These are phyloP conservation scores for Lonicera japonica DNA, from an alignment of 129 eudicot species.

Conservation along the genomic window DNA sequence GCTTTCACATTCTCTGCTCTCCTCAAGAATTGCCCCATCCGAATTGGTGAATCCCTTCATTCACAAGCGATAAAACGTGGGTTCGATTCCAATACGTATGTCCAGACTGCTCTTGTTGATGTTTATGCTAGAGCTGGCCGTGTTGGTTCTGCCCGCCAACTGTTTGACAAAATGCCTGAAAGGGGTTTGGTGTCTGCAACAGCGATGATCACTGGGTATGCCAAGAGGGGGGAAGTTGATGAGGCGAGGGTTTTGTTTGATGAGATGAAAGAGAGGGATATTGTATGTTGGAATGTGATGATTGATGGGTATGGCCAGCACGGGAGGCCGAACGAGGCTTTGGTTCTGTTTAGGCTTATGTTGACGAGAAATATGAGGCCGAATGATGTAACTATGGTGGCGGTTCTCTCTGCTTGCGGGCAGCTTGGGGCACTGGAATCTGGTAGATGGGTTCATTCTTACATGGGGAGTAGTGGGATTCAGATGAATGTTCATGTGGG, in stretches of 20 bases:
- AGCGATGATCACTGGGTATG: slow-evolving; percentile 67
- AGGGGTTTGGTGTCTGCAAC: slow-evolving; percentile 57
- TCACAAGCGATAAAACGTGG: slow-evolving; percentile 56
- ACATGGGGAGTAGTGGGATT: slow-evolving; percentile 21
- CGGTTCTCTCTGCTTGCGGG: slow-evolving; percentile 66
- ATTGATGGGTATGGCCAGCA: slow-evolving; percentile 72
- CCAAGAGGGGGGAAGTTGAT: slow-evolving; percentile 45
- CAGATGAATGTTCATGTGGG: slow-evolving; percentile 47
- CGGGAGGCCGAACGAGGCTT: slow-evolving; percentile 56
- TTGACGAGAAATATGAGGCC: slow-evolving; percentile 29
- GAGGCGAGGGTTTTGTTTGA: slow-evolving; percentile 61
- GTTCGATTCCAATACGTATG: slow-evolving; percentile 45
- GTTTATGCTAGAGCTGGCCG: slow-evolving; percentile 54
- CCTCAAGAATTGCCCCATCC: slow-evolving; percentile 37
- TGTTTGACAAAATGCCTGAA: slow-evolving; percentile 65
- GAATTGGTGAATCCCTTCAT: slow-evolving; percentile 46
- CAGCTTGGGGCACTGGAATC: slow-evolving; percentile 76
- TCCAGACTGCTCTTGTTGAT: slow-evolving; percentile 71
- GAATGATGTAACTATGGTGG: slow-evolving; percentile 55
- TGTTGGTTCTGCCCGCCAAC: slow-evolving; percentile 40
- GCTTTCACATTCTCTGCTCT: slow-evolving; percentile 63
- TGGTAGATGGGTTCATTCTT: slow-evolving; percentile 78
- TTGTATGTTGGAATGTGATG: slow-evolving; percentile 85
- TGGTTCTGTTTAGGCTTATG: slow-evolving; percentile 55
- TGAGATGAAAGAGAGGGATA: slow-evolving; percentile 49